Evolutionary conservation across 1,284 basidiomycete genomes (phyloP), one percentile per base, ranked within the genome.

Genomic region (Singerocomus rubriflavus): DNA sequence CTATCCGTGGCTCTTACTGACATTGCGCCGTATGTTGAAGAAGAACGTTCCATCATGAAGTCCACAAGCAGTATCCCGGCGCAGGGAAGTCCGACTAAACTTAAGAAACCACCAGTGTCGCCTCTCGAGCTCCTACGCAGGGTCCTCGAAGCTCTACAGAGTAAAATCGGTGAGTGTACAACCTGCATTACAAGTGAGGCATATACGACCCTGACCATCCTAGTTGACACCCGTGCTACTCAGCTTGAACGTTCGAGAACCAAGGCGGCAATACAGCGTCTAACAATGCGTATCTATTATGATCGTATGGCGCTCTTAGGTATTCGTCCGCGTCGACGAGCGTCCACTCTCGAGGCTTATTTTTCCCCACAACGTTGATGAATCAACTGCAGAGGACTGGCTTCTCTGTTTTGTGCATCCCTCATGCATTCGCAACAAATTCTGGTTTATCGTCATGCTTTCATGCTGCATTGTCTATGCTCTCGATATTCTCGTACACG

Each of bases 181-280:
- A 17, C 31, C 37, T 16, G 11, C 21, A 6, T 31, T 30, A 8
- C 21, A 35, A 45, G 5, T 8, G 14, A 29, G 9, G 17, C 8
- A 21, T 27, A 48, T 36, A 46, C 50, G 27, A 48, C n/a, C n/a
- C 21, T 32, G 37, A 16, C 34, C 38, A 46, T 49, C 14, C 36
- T 29, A 88, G 86, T 78, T 36, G 87, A 89, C 63, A 83, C 81
- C 4, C 80, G 84, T 42, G 85, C 83, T 17, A 80, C 82, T 8
- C 80, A 85, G 63, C 73, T 89, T 32, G 87, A 88, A 53, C 80
- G 87, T 37, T 87, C 87, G 5, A 75, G 80, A 45, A 76, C 81
- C 2, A 89, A 88, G 59, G 82, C 79, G 2, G 74, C 75, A 1
- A 66, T 88, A 46, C 84, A 88, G 59, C 78, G 77, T 40, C 64